Conservation (phyloP, 73 alveolate species). For the Tetrahymena elliotti region DNA sequence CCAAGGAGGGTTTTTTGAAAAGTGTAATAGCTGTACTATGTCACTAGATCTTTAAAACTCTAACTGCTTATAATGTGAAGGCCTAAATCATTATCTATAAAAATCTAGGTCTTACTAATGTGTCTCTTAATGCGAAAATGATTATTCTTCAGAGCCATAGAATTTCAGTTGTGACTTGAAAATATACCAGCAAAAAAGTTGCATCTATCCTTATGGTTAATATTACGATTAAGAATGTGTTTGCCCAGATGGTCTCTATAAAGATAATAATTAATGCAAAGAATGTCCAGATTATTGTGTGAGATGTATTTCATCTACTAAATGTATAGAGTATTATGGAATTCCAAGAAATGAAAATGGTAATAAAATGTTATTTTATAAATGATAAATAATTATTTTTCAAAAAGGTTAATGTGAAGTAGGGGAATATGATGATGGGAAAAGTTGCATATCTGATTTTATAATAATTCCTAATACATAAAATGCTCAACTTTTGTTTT, state of each 20-base stretch:
- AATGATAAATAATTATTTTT: not conserved
- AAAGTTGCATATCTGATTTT: not conserved
- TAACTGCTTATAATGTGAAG: not conserved
- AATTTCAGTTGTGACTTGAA: not conserved
- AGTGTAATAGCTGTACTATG: not conserved
- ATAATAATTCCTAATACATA: not conserved
- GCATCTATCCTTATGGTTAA: not conserved
- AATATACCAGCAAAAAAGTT: not conserved
- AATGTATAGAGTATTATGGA: not conserved
- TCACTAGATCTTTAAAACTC: not conserved
- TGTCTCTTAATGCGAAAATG: not conserved
- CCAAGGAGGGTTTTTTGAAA: not conserved
- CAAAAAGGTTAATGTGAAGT: not conserved
- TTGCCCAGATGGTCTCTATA: not conserved
- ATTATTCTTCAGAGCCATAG: not conserved
- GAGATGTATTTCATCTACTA: not conserved
- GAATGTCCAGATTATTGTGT: not conserved
- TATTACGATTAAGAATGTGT: not conserved
- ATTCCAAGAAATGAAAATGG: not conserved
- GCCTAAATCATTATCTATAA: not conserved
- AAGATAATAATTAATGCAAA: not conserved
- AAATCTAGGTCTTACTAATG: not conserved
- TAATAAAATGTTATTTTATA: not conserved
- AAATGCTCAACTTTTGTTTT: not conserved
- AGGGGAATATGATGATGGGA: not conserved